Evolutionary conservation across 2,329 filamentous ascomycete species (phyloP).

Genomic region (Trichophyton equinum): DNA sequence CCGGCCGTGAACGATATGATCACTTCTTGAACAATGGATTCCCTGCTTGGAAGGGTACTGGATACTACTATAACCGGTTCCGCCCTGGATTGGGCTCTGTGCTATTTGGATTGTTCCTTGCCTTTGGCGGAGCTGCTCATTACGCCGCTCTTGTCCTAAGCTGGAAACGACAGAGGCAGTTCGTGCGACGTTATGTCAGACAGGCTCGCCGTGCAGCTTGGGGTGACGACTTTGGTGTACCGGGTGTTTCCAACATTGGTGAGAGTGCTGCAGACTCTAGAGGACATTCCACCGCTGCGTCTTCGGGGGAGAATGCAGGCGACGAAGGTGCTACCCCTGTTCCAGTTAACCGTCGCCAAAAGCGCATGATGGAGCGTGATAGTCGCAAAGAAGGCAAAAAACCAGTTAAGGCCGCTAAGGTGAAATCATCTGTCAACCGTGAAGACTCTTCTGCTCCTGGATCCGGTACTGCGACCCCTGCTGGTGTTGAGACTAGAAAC

Average conservation of each 20-base stretch:
- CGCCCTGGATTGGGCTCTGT: slow-evolving; percentile 81
- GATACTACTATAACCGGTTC: slow-evolving; percentile 95
- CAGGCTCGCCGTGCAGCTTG: slow-evolving; percentile 80
- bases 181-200: slow-evolving; percentile 80
- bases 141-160: slow-evolving; percentile 74
- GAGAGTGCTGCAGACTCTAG: slow-evolving; percentile 18
- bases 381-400: slow-evolving; percentile 53
- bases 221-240: slow-evolving; percentile 62
- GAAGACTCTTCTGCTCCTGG: slow-evolving; percentile 15
- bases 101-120: slow-evolving; percentile 64
- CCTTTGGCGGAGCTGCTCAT: slow-evolving; percentile 73
- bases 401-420: slow-evolving; percentile 20
- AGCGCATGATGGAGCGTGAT: slow-evolving; percentile 78
- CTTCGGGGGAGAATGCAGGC: slow-evolving; percentile 34
- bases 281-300: slow-evolving; percentile 21
- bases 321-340: slow-evolving; percentile 34
- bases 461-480: slow-evolving; percentile 41
- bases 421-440: slow-evolving; percentile 12
- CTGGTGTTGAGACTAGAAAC: slow-evolving; percentile 44
- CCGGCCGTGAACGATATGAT: slow-evolving; percentile 77
- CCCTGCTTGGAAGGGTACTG: slow-evolving; percentile 90
- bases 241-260: slow-evolving; percentile 55
- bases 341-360: slow-evolving; percentile 71
- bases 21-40: slow-evolving; percentile 90
- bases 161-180: slow-evolving; percentile 83